phyloP scores from a whole-genome alignment of 768 basidiomycete species.

The Lactarius vividus region DNA sequence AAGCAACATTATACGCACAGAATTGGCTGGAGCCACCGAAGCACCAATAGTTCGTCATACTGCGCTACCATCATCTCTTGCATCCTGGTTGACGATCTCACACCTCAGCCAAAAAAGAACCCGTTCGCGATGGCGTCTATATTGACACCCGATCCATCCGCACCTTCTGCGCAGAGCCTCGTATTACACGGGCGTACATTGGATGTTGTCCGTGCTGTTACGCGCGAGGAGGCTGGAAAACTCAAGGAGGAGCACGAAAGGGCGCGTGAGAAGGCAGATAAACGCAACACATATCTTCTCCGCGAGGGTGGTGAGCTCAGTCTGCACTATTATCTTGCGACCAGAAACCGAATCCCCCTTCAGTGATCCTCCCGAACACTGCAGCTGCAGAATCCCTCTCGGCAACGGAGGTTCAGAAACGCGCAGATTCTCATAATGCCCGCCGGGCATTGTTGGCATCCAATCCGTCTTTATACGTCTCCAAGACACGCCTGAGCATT shows the following conservation, averaged over 20 bases:
- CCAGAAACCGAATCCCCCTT: not conserved
- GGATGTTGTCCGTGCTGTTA: conserved; percentile 87
- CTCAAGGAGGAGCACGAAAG: conserved; percentile 87
- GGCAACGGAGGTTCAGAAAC: conserved; percentile 78
- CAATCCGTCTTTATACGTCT: conserved; percentile 93
- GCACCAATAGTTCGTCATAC: conserved; percentile 27
- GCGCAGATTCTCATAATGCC: conserved; percentile 80
- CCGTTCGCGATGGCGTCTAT: conserved; percentile 87
- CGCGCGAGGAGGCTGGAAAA: conserved; percentile 81
- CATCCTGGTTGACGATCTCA: not conserved
- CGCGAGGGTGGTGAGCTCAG: conserved; percentile 82
- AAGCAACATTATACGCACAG: conserved; percentile 65
- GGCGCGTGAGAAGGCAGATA: conserved; percentile 84
- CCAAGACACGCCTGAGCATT: conserved; percentile 89
- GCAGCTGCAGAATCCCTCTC: conserved; percentile 72
- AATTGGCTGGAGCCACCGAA: conserved; percentile 50
- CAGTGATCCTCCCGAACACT: conserved; percentile 89
- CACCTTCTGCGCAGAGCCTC: conserved; percentile 73
- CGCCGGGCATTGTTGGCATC: conserved; percentile 79
- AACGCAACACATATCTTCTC: conserved; percentile 92
- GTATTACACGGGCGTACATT: conserved; percentile 92
- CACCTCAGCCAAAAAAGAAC: conserved; percentile 61
- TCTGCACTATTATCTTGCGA: not conserved
- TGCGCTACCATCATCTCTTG: not conserved
- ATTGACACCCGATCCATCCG: conserved; percentile 90